Evolutionary conservation across 345 rosid genomes (phyloP).

Genomic region (Salix dunnii): DNA sequence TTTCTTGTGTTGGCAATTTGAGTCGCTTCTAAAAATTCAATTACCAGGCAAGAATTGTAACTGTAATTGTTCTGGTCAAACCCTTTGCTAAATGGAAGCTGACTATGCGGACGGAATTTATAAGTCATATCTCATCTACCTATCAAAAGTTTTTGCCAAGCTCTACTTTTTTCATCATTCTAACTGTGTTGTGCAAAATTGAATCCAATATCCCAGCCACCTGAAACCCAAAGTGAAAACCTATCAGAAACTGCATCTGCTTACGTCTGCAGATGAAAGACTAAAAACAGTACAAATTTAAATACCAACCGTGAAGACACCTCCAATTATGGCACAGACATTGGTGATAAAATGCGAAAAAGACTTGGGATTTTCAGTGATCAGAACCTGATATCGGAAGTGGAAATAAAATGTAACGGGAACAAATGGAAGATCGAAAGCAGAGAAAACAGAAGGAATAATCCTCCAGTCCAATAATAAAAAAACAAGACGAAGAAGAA

Average conservation of each 20-base stretch:
- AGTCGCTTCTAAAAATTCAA: slow-evolving; percentile 1
- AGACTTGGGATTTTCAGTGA: slow-evolving; percentile 75
- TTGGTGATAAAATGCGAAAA: slow-evolving; percentile 94
- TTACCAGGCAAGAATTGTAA: neutral
- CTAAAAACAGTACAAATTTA: neutral
- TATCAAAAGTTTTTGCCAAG: slow-evolving; percentile 87
- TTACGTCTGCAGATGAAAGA: neutral
- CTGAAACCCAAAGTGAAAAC: slow-evolving; percentile 38
- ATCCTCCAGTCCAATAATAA: neutral
- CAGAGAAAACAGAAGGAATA: neutral
- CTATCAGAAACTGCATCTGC: slow-evolving; percentile 1
- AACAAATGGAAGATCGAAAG: neutral
- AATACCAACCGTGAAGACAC: slow-evolving; percentile 90
- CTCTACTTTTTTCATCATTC: slow-evolving; percentile 84
- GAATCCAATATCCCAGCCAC: slow-evolving; percentile 97
- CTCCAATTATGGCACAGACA: slow-evolving; percentile 93
- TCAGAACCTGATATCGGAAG: slow-evolving; percentile 54
- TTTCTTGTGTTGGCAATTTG: neutral
- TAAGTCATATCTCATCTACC: slow-evolving; percentile 15
- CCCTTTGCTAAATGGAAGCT: slow-evolving; percentile 5
- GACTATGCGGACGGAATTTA: neutral
- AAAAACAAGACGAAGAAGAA: neutral
- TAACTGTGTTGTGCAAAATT: slow-evolving; percentile 69
- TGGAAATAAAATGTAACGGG: neutral
- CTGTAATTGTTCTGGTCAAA: slow-evolving; percentile 1